Conservation (phyloP, 2,329 filamentous ascomycete species). For the Huntiella omanensis region DNA sequence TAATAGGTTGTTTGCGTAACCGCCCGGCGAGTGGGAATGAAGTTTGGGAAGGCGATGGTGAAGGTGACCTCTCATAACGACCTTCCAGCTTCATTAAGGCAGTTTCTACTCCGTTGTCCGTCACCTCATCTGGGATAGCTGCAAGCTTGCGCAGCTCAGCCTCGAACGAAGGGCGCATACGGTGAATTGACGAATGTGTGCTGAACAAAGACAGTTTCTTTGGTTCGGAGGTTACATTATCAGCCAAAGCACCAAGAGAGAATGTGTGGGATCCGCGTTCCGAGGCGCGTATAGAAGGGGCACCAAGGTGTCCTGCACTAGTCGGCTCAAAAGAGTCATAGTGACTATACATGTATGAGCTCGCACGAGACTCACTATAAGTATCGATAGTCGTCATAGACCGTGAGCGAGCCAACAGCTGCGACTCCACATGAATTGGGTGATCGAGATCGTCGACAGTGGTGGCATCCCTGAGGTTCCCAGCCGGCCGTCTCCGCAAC, state of each 20-base stretch:
- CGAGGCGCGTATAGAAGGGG: conserved; percentile 22
- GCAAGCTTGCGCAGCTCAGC: conserved; percentile 73
- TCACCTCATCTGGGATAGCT: conserved; percentile 61
- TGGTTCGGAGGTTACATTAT: conserved; percentile 18
- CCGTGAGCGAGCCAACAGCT: conserved; percentile 19
- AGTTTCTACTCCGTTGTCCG: conserved; percentile 77
- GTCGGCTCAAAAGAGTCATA: conserved; percentile 14
- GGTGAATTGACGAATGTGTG: conserved; percentile 41
- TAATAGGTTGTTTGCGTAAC: conserved; percentile 7
- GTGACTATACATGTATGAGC: conserved; percentile 27
- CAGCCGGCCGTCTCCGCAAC: conserved; percentile 54
- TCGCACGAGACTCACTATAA: conserved; percentile 39
- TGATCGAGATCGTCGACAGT: conserved; percentile 43
- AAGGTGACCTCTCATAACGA: conserved; percentile 39
- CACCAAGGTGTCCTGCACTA: conserved; percentile 23
- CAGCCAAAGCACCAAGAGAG: conserved; percentile 30
- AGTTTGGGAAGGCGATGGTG: neutral
- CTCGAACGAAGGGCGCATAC: conserved; percentile 63
- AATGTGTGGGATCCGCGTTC: conserved; percentile 26
- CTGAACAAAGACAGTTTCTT: conserved; percentile 36
- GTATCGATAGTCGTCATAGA: conserved; percentile 41
- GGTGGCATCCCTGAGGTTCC: conserved; percentile 50
- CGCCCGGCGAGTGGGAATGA: conserved; percentile 2
- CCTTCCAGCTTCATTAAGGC: conserved; percentile 84
- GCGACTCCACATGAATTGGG: neutral